Conservation (phyloP, 805 yeast species). For the Lipomyces anomalus region DNA sequence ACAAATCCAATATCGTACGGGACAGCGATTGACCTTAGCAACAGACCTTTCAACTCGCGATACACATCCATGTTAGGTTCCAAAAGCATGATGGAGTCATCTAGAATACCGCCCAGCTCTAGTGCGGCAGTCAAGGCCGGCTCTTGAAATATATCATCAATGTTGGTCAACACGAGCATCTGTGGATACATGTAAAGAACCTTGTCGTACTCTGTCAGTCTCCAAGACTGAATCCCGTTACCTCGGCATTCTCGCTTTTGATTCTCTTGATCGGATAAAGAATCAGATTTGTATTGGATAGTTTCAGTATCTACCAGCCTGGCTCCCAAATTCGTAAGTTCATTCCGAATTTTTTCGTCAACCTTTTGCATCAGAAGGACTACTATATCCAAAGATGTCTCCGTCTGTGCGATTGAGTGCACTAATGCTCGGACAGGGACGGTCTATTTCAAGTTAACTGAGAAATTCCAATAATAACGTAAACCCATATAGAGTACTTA, state of each 20-base stretch:
- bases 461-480: not conserved
- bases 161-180: conserved; percentile 15
- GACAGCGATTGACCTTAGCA: conserved; percentile 9
- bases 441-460: conserved; percentile 1
- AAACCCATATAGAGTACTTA: conserved; percentile 3
- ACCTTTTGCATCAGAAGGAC: conserved; percentile 14
- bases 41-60: conserved; percentile 11
- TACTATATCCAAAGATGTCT: conserved; percentile 10
- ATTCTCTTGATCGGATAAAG: conserved; percentile 4
- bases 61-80: conserved; percentile 16
- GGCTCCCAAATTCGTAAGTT: conserved; percentile 16
- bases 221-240: conserved; percentile 20
- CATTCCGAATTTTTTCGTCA: conserved; percentile 8
- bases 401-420: conserved; percentile 11
- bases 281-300: conserved; percentile 10
- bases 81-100: conserved; percentile 20
- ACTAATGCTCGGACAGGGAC: conserved; percentile 15
- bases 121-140: conserved; percentile 17
- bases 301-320: conserved; percentile 17
- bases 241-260: conserved; percentile 12
- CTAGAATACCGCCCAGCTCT: conserved; percentile 20
- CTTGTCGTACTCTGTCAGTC: conserved; percentile 18
- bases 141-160: conserved; percentile 19
- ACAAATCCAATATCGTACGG: conserved; percentile 16
- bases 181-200: conserved; percentile 17